phyloP scores from a whole-genome alignment of 495 filamentous ascomycete genomes.

The Lophium mytilinum region DNA sequence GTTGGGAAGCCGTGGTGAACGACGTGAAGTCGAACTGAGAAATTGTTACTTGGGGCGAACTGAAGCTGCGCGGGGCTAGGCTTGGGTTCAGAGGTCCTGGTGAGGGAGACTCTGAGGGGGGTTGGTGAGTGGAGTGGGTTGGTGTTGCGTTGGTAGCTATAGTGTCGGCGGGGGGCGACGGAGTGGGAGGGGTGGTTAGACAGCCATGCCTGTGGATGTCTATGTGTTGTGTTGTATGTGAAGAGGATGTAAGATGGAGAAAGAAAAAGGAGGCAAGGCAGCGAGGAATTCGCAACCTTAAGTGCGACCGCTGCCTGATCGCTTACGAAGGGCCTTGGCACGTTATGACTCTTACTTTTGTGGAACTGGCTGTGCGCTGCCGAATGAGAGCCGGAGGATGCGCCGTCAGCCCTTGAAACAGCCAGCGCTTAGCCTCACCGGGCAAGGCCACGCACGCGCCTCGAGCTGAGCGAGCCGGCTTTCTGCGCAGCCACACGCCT shows the following conservation, averaged over 20 bases:
- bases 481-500: no score
- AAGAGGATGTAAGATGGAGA: slow-evolving; percentile 25
- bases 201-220: slow-evolving; percentile 42
- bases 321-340: no score
- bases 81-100: slow-evolving; percentile 53
- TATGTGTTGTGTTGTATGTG: slow-evolving; percentile 32
- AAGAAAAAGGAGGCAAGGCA: slow-evolving; percentile 12
- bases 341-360: no score
- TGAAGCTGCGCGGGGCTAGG: slow-evolving; percentile 46
- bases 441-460: no score
- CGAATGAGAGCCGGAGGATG: no score
- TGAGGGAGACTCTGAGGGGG: slow-evolving; percentile 33
- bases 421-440: no score
- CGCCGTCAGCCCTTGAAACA: no score
- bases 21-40: slow-evolving; percentile 48
- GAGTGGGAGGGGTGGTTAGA: slow-evolving; percentile 40
- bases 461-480: no score
- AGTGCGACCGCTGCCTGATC: slow-evolving; percentile 1
- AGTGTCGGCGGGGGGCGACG: slow-evolving; percentile 39
- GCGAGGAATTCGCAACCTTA: slow-evolving; percentile 12
- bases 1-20: slow-evolving; percentile 57
- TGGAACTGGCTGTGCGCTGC: no score
- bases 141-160: slow-evolving; percentile 37
- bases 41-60: slow-evolving; percentile 41
- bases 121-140: slow-evolving; percentile 33